Conservation (phyloP, 805 yeast genomes). For the Saccharomycopsis amapae region DNA sequence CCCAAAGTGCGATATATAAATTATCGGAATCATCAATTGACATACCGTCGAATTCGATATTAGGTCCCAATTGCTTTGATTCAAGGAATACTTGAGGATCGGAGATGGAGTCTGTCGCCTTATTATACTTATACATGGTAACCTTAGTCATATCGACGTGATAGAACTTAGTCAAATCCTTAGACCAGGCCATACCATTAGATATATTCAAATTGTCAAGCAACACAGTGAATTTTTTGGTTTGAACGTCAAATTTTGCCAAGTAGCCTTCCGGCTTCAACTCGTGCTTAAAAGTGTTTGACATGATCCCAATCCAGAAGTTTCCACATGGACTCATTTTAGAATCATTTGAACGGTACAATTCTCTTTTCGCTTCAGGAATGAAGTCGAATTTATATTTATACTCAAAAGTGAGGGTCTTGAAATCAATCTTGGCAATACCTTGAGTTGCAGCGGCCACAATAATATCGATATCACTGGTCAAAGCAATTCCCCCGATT, state of each 20-base stretch:
- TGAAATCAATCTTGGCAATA: constrained; percentile 47
- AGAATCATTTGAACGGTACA: constrained; percentile 75
- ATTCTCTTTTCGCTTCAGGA: constrained; percentile 25
- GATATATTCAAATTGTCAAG: constrained; percentile 46
- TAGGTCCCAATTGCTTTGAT: constrained; percentile 24
- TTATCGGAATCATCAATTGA: constrained; percentile 47
- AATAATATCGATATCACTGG: constrained; percentile 46
- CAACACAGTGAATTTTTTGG: constrained; percentile 28
- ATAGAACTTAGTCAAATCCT: constrained; percentile 35
- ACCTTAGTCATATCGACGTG: constrained; percentile 47
- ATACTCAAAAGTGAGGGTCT: constrained; percentile 32
- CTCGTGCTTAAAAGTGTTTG: constrained; percentile 37
- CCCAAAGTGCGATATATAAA: constrained; percentile 63
- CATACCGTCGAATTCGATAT: constrained; percentile 79
- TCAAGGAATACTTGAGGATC: constrained; percentile 37
- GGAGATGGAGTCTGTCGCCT: constrained; percentile 29
- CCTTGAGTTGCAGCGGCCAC: constrained; percentile 63
- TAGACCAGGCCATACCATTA: constrained; percentile 62
- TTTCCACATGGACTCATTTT: constrained; percentile 69
- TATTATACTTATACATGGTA: constrained; percentile 40
- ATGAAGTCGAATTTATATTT: constrained; percentile 34
- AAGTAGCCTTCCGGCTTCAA: constrained; percentile 48
- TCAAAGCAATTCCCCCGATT: constrained; percentile 68
- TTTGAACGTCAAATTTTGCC: constrained; percentile 34
- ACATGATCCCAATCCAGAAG: constrained; percentile 79